A percentile compares a stretch with the other conserved stretches of the same genome.
These are phyloP conservation scores for Naumovozyma castellii DNA, from an alignment of 805 yeast species.

Conservation along the genomic window DNA sequence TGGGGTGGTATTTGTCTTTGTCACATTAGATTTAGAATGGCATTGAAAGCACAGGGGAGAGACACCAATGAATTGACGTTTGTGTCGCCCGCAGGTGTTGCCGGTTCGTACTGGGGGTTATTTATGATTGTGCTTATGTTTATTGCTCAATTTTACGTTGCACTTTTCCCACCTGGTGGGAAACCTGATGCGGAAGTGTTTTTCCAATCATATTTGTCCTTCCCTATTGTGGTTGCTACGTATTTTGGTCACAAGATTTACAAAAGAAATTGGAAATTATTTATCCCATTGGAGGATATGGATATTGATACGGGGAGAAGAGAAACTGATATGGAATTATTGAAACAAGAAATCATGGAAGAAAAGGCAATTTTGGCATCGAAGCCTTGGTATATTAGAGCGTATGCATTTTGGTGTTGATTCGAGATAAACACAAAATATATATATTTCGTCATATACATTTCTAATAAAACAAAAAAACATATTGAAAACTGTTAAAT, in stretches of 20 bases:
- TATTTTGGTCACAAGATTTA: slow-evolving; percentile 51
- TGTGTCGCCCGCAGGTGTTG: slow-evolving; percentile 56
- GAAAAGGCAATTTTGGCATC: slow-evolving; percentile 36
- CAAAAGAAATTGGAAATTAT: slow-evolving; percentile 34
- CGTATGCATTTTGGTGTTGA: slow-evolving; percentile 40
- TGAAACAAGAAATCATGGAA: slow-evolving; percentile 44
- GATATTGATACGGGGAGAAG: slow-evolving; percentile 59
- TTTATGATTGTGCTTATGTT: slow-evolving; percentile 50
- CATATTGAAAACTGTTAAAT: no score
- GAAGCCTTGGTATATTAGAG: slow-evolving; percentile 41
- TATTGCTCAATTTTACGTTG: slow-evolving; percentile 75
- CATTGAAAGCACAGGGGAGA: slow-evolving; percentile 57
- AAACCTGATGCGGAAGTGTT: slow-evolving; percentile 46
- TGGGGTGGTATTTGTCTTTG: slow-evolving; percentile 54
- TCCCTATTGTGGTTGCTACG: slow-evolving; percentile 50
- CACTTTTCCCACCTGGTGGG: slow-evolving; percentile 56
- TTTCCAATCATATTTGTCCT: slow-evolving; percentile 58
- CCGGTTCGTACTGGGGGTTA: slow-evolving; percentile 58
- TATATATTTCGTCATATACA: no score
- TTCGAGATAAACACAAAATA: no score
- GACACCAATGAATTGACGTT: slow-evolving; percentile 58
- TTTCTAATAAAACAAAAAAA: no score
- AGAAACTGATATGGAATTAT: slow-evolving; percentile 43
- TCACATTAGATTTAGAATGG: slow-evolving; percentile 57
- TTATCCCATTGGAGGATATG: slow-evolving; percentile 39